Conservation (phyloP, 2,329 filamentous ascomycete species). For the Teratosphaeria viscida region DNA sequence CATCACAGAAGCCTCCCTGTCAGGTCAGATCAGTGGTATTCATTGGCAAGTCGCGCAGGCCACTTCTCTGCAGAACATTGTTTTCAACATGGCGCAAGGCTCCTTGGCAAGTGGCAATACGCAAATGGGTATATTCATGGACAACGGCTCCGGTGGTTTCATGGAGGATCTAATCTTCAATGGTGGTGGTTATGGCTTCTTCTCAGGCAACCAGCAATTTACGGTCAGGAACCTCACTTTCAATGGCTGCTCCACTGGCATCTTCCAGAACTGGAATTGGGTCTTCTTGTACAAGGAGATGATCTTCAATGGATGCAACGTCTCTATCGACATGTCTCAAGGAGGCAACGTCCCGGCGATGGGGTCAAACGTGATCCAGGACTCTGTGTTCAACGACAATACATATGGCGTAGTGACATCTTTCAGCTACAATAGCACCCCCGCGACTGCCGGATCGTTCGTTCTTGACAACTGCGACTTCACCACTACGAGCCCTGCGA, state of each 20-base stretch:
- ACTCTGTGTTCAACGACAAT: slow-evolving; percentile 68
- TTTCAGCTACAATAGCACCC: slow-evolving; percentile 50
- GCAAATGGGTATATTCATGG: slow-evolving; percentile 52
- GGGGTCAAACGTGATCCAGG: slow-evolving; percentile 70
- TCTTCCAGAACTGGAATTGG: slow-evolving; percentile 81
- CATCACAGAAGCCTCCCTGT: slow-evolving; percentile 20
- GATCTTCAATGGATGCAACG: slow-evolving; percentile 43
- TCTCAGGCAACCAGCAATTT: slow-evolving; percentile 80
- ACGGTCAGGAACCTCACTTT: slow-evolving; percentile 75
- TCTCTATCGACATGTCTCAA: slow-evolving; percentile 67
- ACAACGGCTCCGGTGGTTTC: slow-evolving; percentile 57
- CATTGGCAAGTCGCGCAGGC: slow-evolving; percentile 62
- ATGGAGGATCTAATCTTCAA: slow-evolving; percentile 77
- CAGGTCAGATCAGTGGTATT: slow-evolving; percentile 33
- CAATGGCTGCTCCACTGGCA: slow-evolving; percentile 66
- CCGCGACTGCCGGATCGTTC: slow-evolving; percentile 65
- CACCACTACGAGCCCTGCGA: slow-evolving; percentile 47
- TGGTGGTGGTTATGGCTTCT: slow-evolving; percentile 67
- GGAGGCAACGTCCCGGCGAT: slow-evolving; percentile 45
- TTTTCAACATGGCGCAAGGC: slow-evolving; percentile 38
- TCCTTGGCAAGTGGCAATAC: slow-evolving; percentile 23
- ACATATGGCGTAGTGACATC: slow-evolving; percentile 65
- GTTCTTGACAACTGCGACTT: slow-evolving; percentile 87
- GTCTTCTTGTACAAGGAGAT: slow-evolving; percentile 70
- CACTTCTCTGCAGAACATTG: slow-evolving; percentile 48